A percentile compares a stretch with the other conserved stretches of the same genome.
These are phyloP conservation scores for Ogataea thermomethanolica DNA, from an alignment of 805 yeast genomes.

Conservation along the genomic window DNA sequence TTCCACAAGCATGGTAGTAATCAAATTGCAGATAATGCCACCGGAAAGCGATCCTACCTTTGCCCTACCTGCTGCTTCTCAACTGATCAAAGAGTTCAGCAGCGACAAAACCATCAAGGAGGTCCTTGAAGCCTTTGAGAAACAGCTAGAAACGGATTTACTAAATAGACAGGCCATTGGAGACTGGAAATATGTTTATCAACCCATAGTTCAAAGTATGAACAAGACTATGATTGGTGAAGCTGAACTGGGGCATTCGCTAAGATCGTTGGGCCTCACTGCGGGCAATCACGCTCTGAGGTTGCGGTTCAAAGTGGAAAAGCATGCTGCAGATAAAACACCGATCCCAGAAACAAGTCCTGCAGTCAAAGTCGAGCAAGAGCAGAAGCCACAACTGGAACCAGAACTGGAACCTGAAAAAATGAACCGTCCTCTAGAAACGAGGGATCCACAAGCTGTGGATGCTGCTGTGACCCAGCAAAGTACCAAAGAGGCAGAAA, in stretches of 20 bases:
- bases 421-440: background rate
- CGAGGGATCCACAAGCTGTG: background rate
- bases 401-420: too few relatives aligned
- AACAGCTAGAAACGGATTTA: background rate
- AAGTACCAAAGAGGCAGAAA: too few relatives aligned
- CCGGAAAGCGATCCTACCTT: conserved; percentile 17
- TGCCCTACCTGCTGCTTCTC: conserved; percentile 12
- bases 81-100: conserved; percentile 14
- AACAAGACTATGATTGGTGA: conserved; percentile 16
- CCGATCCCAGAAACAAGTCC: background rate
- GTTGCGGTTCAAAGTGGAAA: conserved; percentile 19
- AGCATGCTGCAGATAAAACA: background rate
- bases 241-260: conserved; percentile 21
- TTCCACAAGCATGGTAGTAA: conserved; percentile 14
- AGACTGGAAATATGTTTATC: conserved; percentile 9
- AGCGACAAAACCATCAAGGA: conserved; percentile 8
- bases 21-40: conserved; percentile 24
- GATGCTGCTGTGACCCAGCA: too few relatives aligned
- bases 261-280: conserved; percentile 25
- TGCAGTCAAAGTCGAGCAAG: background rate
- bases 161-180: background rate
- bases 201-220: conserved; percentile 27
- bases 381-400: too few relatives aligned
- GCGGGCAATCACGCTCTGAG: conserved; percentile 29
- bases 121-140: conserved; percentile 20